phyloP scores from a whole-genome alignment of 192 early-diverging fungal genomes.

The Rhizoclosmatium globosum region DNA sequence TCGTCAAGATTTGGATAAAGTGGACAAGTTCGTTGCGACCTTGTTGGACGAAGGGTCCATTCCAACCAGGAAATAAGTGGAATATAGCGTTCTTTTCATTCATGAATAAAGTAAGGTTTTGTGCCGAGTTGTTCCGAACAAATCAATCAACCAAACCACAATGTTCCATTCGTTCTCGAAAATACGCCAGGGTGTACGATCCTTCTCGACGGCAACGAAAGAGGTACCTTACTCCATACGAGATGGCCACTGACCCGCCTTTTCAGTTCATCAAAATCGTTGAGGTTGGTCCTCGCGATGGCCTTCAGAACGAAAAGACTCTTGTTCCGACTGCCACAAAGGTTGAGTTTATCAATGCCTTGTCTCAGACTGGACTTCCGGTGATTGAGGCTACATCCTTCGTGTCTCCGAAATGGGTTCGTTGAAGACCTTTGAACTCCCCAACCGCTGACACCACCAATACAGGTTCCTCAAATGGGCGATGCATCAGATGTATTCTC shows the following conservation, averaged over 20 bases:
- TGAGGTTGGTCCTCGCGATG: conserved; percentile 96
- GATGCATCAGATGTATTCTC: conserved; percentile 82
- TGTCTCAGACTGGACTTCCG: conserved; percentile 76
- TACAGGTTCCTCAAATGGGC: conserved; percentile 84
- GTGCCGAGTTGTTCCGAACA: too few species aligned
- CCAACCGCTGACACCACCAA: too few species aligned
- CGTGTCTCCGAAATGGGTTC: conserved; percentile 92
- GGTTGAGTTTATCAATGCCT: conserved; percentile 84
- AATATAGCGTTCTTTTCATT: too few species aligned
- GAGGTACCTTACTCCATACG: neutral
- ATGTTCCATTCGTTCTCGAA: too few species aligned
- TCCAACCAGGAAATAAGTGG: neutral
- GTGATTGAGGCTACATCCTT: conserved; percentile 93
- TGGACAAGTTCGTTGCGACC: conserved; percentile 74
- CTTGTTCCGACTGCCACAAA: conserved; percentile 84
- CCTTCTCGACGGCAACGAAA: neutral
- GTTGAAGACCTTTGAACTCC: neutral
- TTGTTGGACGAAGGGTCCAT: conserved; percentile 22
- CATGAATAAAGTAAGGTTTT: too few species aligned
- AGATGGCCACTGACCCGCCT: neutral
- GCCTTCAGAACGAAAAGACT: conserved; percentile 94
- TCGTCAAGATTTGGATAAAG: conserved; percentile 81
- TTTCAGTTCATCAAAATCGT: conserved; percentile 80
- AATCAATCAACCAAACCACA: too few species aligned
- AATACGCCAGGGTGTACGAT: too few species aligned